Conservation (phyloP, 208 protist genomes). For the Trypanosoma melophagium region DNA sequence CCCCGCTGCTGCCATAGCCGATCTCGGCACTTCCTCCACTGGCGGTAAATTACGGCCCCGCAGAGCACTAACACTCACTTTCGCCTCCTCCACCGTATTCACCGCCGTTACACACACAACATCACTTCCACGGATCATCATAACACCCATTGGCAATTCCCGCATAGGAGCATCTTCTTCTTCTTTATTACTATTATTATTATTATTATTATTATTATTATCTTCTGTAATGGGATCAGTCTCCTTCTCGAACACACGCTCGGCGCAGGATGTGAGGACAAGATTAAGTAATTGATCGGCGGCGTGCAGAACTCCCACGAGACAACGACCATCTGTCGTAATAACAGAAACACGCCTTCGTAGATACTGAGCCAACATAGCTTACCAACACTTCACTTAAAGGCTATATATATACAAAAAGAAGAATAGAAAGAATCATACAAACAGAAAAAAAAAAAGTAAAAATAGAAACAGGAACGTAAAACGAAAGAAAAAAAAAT, state of each 20-base stretch:
- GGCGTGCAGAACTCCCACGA: conserved; percentile 74
- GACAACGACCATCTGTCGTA: conserved; percentile 73
- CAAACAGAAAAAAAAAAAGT: neutral
- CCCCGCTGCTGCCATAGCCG: neutral
- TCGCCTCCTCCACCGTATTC: conserved; percentile 79
- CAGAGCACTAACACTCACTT: conserved; percentile 40
- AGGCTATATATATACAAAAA: neutral
- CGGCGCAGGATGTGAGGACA: conserved; percentile 63
- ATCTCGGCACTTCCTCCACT: conserved; percentile 24
- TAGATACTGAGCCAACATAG: conserved; percentile 72
- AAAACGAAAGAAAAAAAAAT: no score
- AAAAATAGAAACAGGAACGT: neutral
- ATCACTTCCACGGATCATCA: conserved; percentile 75
- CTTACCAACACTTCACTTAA: neutral
- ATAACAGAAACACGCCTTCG: conserved; percentile 78
- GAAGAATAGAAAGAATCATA: neutral
- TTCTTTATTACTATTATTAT: neutral
- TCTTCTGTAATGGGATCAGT: neutral
- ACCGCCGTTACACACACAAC: conserved; percentile 67
- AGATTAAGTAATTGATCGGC: conserved; percentile 85
- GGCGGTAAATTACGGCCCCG: conserved; percentile 64
- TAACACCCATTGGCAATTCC: conserved; percentile 56
- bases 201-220: conserved; percentile 6
- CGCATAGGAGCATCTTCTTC: conserved; percentile 25
- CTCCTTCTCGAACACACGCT: conserved; percentile 49